These are phyloP conservation scores for Lactifluus pinguis DNA, from an alignment of 768 basidiomycete genomes.

Conservation along the genomic window DNA sequence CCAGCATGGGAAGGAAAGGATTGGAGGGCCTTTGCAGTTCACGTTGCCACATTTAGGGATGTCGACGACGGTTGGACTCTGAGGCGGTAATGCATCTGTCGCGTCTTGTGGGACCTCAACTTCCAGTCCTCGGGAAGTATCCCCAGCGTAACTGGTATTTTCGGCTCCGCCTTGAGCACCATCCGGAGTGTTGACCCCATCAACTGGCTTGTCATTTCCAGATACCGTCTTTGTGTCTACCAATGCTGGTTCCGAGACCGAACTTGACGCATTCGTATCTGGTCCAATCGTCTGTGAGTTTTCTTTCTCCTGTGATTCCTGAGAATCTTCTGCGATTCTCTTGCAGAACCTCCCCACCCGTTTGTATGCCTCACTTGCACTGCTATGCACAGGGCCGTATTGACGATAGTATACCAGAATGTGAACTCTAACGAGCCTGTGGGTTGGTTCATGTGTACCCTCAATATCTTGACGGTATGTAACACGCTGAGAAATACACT, in stretches of 20 bases:
- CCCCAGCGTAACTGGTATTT: no score
- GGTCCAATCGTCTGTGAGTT: neutral
- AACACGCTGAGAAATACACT: constrained; percentile 20
- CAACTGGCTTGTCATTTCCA: neutral
- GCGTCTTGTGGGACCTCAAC: neutral
- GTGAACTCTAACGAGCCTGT: constrained; percentile 26
- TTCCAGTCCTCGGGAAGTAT: neutral
- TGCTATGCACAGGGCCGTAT: neutral
- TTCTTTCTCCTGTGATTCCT: neutral
- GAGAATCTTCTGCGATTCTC: neutral
- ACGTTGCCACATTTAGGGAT: constrained; percentile 18
- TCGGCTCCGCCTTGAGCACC: neutral
- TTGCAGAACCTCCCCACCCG: neutral
- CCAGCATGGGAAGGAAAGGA: constrained; percentile 25
- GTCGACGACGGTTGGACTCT: neutral
- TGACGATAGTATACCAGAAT: constrained; percentile 9
- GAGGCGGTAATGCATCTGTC: neutral
- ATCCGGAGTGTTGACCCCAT: neutral
- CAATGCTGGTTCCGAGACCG: neutral
- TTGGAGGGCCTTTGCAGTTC: constrained; percentile 14
- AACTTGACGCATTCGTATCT: neutral
- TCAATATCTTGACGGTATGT: constrained; percentile 16
- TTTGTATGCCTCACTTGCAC: neutral
- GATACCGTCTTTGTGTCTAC: no score
- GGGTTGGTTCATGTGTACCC: constrained; percentile 24